Conservation (phyloP, 164 flowering plant genomes). For the Vitis rupestris region DNA sequence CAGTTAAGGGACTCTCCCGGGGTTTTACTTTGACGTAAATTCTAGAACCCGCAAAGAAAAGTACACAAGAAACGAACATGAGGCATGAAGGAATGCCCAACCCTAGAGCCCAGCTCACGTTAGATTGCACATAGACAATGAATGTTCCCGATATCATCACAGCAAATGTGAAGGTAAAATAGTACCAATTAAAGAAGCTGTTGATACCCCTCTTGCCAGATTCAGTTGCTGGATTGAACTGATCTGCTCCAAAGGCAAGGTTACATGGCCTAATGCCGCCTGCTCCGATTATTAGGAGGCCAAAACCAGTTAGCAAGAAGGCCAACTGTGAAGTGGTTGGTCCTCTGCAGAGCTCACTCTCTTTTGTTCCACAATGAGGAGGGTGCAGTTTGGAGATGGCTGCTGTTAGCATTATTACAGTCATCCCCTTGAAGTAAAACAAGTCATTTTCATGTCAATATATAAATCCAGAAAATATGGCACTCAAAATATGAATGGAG, state of each 20-base stretch:
- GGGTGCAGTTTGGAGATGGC: too few species aligned
- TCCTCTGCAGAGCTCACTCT: too few species aligned
- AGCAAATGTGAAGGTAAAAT: conserved; percentile 60
- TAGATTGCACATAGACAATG: conserved; percentile 57
- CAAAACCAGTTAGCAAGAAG: too few species aligned
- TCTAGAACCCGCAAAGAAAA: conserved; percentile 47
- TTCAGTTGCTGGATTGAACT: conserved; percentile 55
- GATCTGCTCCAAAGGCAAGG: conserved; percentile 26
- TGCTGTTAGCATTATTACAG: too few species aligned
- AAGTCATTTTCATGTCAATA: too few species aligned
- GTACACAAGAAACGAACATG: conserved; percentile 43
- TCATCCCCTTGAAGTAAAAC: too few species aligned
- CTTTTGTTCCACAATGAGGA: too few species aligned
- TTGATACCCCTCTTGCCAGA: conserved; percentile 54
- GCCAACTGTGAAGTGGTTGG: too few species aligned
- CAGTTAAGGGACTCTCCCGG: conserved; percentile 39
- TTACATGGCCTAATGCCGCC: too few species aligned
- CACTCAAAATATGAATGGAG: too few species aligned
- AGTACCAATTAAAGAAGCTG: conserved; percentile 84
- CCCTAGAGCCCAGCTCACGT: conserved; percentile 57
- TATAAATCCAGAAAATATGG: too few species aligned
- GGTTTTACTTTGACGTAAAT: conserved; percentile 35
- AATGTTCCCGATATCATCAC: conserved; percentile 50
- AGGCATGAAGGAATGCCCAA: conserved; percentile 46
- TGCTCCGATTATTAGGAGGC: too few species aligned